These are phyloP conservation scores for Bipolaris gigantea DNA, from an alignment of 2,329 filamentous ascomycete genomes.

Conservation along the genomic window DNA sequence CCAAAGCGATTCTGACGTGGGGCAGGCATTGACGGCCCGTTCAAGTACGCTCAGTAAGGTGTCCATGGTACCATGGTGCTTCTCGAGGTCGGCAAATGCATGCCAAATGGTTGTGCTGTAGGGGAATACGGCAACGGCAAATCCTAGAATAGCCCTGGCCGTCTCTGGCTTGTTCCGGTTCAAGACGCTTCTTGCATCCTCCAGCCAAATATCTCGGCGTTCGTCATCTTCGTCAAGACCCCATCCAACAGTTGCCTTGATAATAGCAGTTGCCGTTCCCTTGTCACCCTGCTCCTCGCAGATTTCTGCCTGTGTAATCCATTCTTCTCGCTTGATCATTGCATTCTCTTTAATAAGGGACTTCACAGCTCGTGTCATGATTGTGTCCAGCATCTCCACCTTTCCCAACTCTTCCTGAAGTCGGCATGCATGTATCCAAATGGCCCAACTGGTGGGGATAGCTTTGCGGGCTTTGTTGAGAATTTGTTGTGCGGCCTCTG, in stretches of 20 bases:
- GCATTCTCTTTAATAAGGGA: constrained; percentile 86
- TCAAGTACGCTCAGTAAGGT: constrained; percentile 83
- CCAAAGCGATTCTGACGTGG: constrained; percentile 89
- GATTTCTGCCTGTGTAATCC: constrained; percentile 91
- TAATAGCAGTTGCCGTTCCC: constrained; percentile 84
- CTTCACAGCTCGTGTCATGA: constrained; percentile 93
- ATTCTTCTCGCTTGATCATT: constrained; percentile 96
- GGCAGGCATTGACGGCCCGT: constrained; percentile 91
- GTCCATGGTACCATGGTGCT: constrained; percentile 82
- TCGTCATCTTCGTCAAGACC: constrained; percentile 94
- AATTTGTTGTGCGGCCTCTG: constrained; percentile 90
- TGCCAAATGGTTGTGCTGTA: constrained; percentile 88
- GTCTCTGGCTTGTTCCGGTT: constrained; percentile 83
- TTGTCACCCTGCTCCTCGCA: constrained; percentile 91
- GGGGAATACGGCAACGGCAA: constrained; percentile 85
- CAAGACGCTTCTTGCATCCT: constrained; percentile 84
- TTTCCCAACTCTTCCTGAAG: constrained; percentile 89
- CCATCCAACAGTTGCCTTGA: constrained; percentile 91
- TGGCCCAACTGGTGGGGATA: constrained; percentile 87
- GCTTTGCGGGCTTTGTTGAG: constrained; percentile 94
- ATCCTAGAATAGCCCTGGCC: constrained; percentile 89
- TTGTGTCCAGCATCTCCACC: constrained; percentile 71
- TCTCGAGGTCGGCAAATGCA: constrained; percentile 86
- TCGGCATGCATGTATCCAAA: constrained; percentile 93
- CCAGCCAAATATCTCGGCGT: constrained; percentile 92